Percentiles rank a stretch among this genome's conserved stretches.
Conservation (phyloP, 352 stramenopile species). For the Phytophthora multivora region DNA sequence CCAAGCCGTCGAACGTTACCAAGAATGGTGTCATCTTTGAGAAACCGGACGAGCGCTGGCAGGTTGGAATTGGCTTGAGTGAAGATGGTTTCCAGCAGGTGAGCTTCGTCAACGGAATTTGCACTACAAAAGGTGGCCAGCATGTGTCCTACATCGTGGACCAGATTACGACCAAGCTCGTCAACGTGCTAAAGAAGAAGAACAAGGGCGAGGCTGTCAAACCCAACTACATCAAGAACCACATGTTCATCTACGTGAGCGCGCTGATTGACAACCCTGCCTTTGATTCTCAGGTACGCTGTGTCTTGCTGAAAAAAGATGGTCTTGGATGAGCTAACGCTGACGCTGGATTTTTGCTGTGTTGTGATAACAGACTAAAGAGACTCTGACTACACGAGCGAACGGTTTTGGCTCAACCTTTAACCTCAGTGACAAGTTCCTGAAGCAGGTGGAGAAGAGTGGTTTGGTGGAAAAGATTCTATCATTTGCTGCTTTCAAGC, state of each 20-base stretch:
- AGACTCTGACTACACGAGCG: conserved; percentile 93
- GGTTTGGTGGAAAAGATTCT: conserved; percentile 91
- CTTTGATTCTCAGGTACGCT: conserved; percentile 94
- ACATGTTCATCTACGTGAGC: conserved; percentile 97
- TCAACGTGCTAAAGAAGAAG: conserved; percentile 93
- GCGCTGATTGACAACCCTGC: conserved; percentile 97
- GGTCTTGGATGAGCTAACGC: no score
- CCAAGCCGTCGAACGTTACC: conserved; percentile 37
- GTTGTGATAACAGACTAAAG: conserved; percentile 91
- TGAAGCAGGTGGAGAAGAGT: conserved; percentile 90
- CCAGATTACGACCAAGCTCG: conserved; percentile 89
- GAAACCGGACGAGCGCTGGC: conserved; percentile 94
- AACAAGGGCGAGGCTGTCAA: conserved; percentile 94
- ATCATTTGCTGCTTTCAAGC: conserved; percentile 93
- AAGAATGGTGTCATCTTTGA: conserved; percentile 88
- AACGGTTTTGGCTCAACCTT: conserved; percentile 88
- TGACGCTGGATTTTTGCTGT: no score
- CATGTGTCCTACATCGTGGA: conserved; percentile 95
- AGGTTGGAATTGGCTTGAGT: conserved; percentile 93
- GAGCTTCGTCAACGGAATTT: conserved; percentile 99
- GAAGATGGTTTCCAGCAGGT: conserved; percentile 95
- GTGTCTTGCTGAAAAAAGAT: no score
- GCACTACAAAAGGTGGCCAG: conserved; percentile 95
- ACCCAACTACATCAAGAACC: conserved; percentile 94
- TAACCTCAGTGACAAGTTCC: conserved; percentile 86